Percentiles rank a stretch among this genome's conserved stretches.
Evolutionary conservation across 73 alveolate genomes (phyloP).

Genomic region (Halteria grandinella): DNA sequence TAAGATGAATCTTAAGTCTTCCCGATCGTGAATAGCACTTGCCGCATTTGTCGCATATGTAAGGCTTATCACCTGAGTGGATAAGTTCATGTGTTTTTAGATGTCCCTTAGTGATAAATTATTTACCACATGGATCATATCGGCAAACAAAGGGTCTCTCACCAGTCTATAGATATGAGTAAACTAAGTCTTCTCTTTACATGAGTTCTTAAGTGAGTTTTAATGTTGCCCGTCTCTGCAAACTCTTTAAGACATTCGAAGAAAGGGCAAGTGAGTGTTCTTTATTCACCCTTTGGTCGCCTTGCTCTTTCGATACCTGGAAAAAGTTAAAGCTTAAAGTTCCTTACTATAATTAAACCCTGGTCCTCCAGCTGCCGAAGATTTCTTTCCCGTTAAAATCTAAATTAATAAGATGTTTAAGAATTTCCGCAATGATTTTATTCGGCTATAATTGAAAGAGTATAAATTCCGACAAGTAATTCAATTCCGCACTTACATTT

Average conservation of each 20-base stretch:
- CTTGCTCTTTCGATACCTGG: no score
- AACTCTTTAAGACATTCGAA: slow-evolving; percentile 49
- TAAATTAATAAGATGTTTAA: no score
- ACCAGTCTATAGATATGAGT: slow-evolving; percentile 25
- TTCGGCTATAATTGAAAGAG: no score
- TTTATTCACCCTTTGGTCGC: no score
- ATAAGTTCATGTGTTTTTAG: slow-evolving; percentile 44
- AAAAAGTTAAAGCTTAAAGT: no score
- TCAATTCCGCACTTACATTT: no score
- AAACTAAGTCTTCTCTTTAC: not conserved
- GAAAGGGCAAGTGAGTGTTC: no score
- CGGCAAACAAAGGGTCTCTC: slow-evolving; percentile 53
- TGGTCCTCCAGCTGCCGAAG: no score
- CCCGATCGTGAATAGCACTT: slow-evolving; percentile 42
- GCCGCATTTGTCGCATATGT: slow-evolving; percentile 47
- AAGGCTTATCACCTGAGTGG: slow-evolving; percentile 62
- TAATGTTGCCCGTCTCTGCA: slow-evolving; percentile 76
- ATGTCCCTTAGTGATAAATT: slow-evolving; percentile 51
- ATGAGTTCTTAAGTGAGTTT: slow-evolving; percentile 87
- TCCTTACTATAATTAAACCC: no score
- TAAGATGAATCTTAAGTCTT: slow-evolving; percentile 32
- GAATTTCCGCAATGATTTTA: no score
- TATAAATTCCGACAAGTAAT: no score
- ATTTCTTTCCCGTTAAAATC: no score
- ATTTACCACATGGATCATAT: slow-evolving; percentile 33